phyloP scores from a whole-genome alignment of 495 filamentous ascomycete species.

The Chlorociboria aeruginascens region DNA sequence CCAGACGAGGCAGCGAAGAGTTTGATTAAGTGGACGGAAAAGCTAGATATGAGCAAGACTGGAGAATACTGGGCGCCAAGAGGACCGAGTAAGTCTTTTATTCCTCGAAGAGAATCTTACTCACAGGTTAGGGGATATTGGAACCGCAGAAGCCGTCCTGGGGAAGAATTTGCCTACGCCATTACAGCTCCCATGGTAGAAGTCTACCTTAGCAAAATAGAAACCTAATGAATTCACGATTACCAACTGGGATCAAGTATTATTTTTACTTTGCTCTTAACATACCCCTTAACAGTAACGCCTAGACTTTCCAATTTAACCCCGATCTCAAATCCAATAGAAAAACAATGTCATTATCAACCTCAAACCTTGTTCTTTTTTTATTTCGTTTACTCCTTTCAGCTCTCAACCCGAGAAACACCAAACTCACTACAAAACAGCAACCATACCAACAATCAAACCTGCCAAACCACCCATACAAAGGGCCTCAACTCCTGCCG shows the following conservation, averaged over 20 bases:
- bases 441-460: slow-evolving; percentile 17
- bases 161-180: slow-evolving; percentile 51
- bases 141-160: slow-evolving; percentile 50
- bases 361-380: neutral
- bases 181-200: slow-evolving; percentile 56
- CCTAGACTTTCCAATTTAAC: too few species aligned
- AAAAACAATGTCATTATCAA: neutral
- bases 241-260: too few species aligned
- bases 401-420: neutral
- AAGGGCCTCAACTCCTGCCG: slow-evolving; percentile 3
- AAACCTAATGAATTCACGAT: neutral
- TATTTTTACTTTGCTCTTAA: too few species aligned
- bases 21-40: slow-evolving; percentile 47
- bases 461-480: slow-evolving; percentile 18
- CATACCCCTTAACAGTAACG: too few species aligned
- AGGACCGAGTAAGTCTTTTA: slow-evolving; percentile 41
- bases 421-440: slow-evolving; percentile 3
- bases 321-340: neutral
- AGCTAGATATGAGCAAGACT: slow-evolving; percentile 51
- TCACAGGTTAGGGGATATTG: slow-evolving; percentile 44
- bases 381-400: neutral
- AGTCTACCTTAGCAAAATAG: neutral
- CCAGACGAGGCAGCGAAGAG: slow-evolving; percentile 53
- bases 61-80: slow-evolving; percentile 63
- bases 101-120: neutral